A percentile compares a stretch with the other conserved stretches of the same genome.
phyloP scores from a whole-genome alignment of 345 rosid species.

The Eucalyptus albens region DNA sequence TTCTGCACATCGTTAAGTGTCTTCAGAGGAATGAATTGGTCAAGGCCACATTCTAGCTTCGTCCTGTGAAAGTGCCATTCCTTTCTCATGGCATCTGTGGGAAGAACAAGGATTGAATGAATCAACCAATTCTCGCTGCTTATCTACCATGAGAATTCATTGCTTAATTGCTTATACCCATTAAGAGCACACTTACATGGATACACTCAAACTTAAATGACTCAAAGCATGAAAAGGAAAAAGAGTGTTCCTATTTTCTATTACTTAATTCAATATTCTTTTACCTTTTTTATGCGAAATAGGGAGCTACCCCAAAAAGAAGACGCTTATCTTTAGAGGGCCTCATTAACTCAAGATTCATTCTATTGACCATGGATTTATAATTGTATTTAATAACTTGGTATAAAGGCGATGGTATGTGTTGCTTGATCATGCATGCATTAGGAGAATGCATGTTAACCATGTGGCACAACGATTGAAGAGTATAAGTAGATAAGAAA shows the following conservation, averaged over 20 bases:
- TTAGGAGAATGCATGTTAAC: background rate
- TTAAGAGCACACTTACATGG: background rate
- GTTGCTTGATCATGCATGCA: background rate
- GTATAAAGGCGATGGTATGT: background rate
- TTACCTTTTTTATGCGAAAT: background rate
- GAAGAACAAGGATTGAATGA: background rate
- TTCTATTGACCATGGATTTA: background rate
- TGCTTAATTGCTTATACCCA: background rate
- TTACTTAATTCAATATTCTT: background rate
- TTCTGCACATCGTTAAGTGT: constrained; percentile 2
- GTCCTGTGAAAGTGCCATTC: constrained; percentile 13
- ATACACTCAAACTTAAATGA: background rate
- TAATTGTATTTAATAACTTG: background rate
- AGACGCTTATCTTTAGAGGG: background rate
- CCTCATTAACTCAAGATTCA: background rate
- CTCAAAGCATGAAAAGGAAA: background rate
- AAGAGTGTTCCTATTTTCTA: background rate
- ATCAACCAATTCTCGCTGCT: background rate
- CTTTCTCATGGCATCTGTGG: constrained; percentile 3
- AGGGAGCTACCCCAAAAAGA: background rate
- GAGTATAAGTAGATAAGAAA: background rate
- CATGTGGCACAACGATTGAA: background rate
- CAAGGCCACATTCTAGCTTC: constrained; percentile 24
- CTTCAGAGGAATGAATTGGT: constrained; percentile 10
- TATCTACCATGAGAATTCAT: background rate